These are phyloP conservation scores for Chenopodium berlandieri DNA, from an alignment of 148 eudicot genomes.

Conservation along the genomic window DNA sequence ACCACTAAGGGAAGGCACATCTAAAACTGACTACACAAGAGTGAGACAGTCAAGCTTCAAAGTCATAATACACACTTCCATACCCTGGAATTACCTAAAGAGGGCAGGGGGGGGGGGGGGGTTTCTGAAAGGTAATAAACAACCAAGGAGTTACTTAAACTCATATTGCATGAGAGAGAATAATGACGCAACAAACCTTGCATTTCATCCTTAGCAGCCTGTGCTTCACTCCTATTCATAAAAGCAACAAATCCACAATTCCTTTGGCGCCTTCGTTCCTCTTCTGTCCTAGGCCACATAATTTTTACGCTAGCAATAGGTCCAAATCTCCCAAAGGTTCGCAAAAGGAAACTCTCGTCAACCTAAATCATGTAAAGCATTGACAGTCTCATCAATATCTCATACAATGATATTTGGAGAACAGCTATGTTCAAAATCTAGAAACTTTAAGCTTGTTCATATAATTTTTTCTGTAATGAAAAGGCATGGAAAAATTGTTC, in stretches of 20 bases:
- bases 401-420: constrained; percentile 11
- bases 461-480: background rate
- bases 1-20: background rate
- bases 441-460: background rate
- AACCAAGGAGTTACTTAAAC: background rate
- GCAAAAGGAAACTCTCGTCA: constrained; percentile 93
- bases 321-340: constrained; percentile 98
- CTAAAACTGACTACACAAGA: background rate
- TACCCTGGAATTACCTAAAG: background rate
- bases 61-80: background rate
- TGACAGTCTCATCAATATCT: constrained; percentile 3
- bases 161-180: constrained; percentile 7
- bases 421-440: constrained; percentile 1
- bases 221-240: constrained; percentile 96
- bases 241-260: constrained; percentile 99
- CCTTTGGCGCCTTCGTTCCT: constrained; percentile 85
- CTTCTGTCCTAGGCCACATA: constrained; percentile 99
- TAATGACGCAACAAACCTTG: constrained; percentile 55
- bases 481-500: background rate
- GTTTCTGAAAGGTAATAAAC: background rate
- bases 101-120: background rate
- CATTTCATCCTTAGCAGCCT: constrained; percentile 99
- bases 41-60: background rate
- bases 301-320: constrained; percentile 99
- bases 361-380: constrained; percentile 45